Percentiles rank a stretch among this genome's conserved stretches.
Conservation (phyloP, 148 eudicot genomes). For the Rhododendron griersonianum region DNA sequence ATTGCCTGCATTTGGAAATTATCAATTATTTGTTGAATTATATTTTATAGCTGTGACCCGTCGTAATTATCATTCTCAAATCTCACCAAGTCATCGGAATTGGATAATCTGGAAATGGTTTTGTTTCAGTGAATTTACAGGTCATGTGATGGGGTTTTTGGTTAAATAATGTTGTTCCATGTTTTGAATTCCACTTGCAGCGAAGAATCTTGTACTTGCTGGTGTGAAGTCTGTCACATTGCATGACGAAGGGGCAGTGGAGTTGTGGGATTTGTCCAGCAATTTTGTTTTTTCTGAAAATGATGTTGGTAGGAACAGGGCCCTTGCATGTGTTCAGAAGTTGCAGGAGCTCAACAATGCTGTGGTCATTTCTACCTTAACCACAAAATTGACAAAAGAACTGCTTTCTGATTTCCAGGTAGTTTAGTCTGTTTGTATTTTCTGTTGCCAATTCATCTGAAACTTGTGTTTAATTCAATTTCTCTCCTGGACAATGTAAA, state of each 20-base stretch:
- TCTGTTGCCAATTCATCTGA: background rate
- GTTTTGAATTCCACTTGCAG: conserved; percentile 25
- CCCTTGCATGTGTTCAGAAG: conserved; percentile 58
- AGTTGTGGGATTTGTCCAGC: conserved; percentile 70
- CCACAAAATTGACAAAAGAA: conserved; percentile 38
- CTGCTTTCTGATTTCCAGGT: conserved; percentile 69
- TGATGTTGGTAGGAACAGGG: conserved; percentile 73
- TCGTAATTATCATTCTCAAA: background rate
- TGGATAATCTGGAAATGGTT: background rate
- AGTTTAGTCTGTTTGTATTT: background rate
- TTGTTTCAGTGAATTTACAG: background rate
- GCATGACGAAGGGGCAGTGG: conserved; percentile 65
- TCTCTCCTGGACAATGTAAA: background rate
- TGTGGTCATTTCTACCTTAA: conserved; percentile 52
- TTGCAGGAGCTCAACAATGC: conserved; percentile 72
- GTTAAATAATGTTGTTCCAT: background rate
- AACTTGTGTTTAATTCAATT: background rate
- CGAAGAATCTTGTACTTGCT: conserved; percentile 69
- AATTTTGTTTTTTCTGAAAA: conserved; percentile 57
- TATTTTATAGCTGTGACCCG: background rate
- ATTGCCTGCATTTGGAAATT: background rate
- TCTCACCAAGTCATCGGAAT: background rate
- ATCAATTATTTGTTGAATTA: background rate
- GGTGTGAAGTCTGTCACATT: conserved; percentile 70
- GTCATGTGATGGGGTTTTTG: background rate